Conservation (phyloP, 2,329 filamentous ascomycete species). For the Rutstroemia sp. region DNA sequence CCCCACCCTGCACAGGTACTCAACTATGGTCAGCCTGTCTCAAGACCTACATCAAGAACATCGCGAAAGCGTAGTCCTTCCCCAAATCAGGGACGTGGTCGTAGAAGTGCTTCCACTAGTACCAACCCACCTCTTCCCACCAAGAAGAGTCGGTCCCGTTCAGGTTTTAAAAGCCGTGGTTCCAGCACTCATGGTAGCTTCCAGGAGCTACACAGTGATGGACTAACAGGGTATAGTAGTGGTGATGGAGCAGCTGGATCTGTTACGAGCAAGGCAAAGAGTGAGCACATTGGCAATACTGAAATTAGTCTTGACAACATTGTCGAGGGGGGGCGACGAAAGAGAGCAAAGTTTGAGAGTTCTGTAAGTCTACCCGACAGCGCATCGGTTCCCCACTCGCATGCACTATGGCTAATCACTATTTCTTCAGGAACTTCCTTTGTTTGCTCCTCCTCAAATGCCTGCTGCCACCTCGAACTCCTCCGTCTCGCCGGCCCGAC, state of each 20-base stretch:
- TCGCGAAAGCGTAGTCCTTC: slow-evolving; percentile 75
- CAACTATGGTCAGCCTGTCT: slow-evolving; percentile 53
- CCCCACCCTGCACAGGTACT: slow-evolving; percentile 42
- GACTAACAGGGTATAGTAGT: slow-evolving; percentile 72
- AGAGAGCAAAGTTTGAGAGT: slow-evolving; percentile 92
- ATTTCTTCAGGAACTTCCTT: slow-evolving; percentile 70
- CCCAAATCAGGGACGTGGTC: slow-evolving; percentile 58
- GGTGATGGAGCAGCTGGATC: slow-evolving; percentile 76
- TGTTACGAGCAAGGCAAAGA: slow-evolving; percentile 67
- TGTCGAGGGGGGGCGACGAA: slow-evolving; percentile 90
- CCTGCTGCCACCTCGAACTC: slow-evolving; percentile 92
- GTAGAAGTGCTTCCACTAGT: slow-evolving; percentile 68
- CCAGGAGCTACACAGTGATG: slow-evolving; percentile 58
- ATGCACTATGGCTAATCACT: slow-evolving; percentile 16
- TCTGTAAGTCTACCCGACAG: slow-evolving; percentile 61
- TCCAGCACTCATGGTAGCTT: slow-evolving; percentile 43
- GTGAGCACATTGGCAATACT: slow-evolving; percentile 82
- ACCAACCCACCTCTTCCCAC: slow-evolving; percentile 37
- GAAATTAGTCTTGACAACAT: slow-evolving; percentile 99
- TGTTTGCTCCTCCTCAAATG: slow-evolving; percentile 92
- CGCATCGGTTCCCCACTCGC: neutral
- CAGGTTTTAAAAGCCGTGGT: slow-evolving; percentile 58
- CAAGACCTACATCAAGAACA: slow-evolving; percentile 62
- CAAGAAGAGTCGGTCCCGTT: slow-evolving; percentile 64
- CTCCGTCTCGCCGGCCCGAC: slow-evolving; percentile 88